Percentiles rank a stretch among this genome's conserved stretches.
phyloP scores from a whole-genome alignment of 441 rosid genomes.

The Populus hybrid region DNA sequence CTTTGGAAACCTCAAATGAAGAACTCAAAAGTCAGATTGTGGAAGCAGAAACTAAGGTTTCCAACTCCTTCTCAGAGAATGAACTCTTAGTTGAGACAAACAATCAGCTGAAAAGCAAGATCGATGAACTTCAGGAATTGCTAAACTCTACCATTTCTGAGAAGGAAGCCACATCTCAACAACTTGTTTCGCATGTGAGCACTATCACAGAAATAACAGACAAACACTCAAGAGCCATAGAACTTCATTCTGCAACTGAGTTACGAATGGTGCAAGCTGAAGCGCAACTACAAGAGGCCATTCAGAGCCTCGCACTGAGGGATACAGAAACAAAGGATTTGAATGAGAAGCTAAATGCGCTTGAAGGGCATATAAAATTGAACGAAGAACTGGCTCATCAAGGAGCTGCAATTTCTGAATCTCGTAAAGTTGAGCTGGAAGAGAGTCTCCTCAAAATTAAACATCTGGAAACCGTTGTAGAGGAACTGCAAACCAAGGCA shows the following conservation, averaged over 20 bases:
- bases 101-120: constrained; percentile 64
- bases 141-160: constrained; percentile 52
- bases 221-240: constrained; percentile 51
- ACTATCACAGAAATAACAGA: constrained; percentile 50
- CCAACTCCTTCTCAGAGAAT: constrained; percentile 57
- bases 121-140: constrained; percentile 70
- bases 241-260: constrained; percentile 52
- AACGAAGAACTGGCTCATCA: constrained; percentile 51
- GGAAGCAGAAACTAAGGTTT: constrained; percentile 58
- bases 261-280: constrained; percentile 36
- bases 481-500: constrained; percentile 59
- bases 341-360: constrained; percentile 54
- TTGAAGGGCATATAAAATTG: constrained; percentile 50
- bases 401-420: constrained; percentile 53
- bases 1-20: constrained; percentile 56
- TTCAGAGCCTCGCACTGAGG: constrained; percentile 41
- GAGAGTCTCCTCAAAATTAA: constrained; percentile 53
- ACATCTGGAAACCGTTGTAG: constrained; percentile 54
- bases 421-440: constrained; percentile 58
- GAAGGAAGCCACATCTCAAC: constrained; percentile 58
- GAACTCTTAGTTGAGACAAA: constrained; percentile 71
- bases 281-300: constrained; percentile 50
- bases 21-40: constrained; percentile 52
- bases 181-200: constrained; percentile 46
- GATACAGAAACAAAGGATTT: constrained; percentile 53